These are phyloP conservation scores for Glomus cerebriforme DNA, from an alignment of 192 early-diverging fungal genomes.

Conservation along the genomic window DNA sequence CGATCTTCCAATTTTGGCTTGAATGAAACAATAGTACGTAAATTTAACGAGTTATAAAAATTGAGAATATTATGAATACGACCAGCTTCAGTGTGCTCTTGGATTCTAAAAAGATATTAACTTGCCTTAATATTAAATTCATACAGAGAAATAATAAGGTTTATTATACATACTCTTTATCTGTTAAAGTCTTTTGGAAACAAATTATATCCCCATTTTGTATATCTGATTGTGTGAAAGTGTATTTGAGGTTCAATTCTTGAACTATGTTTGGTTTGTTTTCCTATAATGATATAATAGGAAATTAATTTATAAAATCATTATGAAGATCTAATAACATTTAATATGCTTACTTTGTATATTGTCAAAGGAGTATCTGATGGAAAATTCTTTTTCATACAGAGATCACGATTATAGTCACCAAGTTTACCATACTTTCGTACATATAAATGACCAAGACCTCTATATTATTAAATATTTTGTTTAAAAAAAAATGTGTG, in stretches of 20 bases:
- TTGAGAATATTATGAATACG: slow-evolving; percentile 53
- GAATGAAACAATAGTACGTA: slow-evolving; percentile 47
- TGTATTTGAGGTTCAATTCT: slow-evolving; percentile 58
- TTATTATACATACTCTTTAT: slow-evolving; percentile 45
- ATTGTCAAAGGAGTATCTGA: slow-evolving; percentile 59
- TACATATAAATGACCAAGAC: slow-evolving; percentile 58
- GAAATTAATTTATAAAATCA: not conserved
- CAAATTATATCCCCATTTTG: slow-evolving; percentile 94
- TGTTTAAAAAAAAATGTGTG: not conserved
- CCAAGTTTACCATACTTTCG: slow-evolving; percentile 54
- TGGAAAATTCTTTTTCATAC: slow-evolving; percentile 57
- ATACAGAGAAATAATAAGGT: no score
- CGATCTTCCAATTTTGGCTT: slow-evolving; percentile 43
- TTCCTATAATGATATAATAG: slow-evolving; percentile 55
- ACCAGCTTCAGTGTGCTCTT: slow-evolving; percentile 45
- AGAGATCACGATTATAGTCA: slow-evolving; percentile 61
- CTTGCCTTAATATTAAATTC: no score
- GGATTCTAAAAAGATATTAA: slow-evolving; percentile 17
- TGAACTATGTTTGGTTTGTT: slow-evolving; percentile 94
- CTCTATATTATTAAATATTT: slow-evolving; percentile 35
- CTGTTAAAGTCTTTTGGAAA: slow-evolving; percentile 64
- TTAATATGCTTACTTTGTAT: slow-evolving; percentile 55
- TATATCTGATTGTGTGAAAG: slow-evolving; percentile 78
- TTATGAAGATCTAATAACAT: not conserved
- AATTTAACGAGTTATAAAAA: slow-evolving; percentile 78